Base-by-base conservation (phyloP, 1,139 yeast genomes). In the Blastobotrys elegans region DNA sequence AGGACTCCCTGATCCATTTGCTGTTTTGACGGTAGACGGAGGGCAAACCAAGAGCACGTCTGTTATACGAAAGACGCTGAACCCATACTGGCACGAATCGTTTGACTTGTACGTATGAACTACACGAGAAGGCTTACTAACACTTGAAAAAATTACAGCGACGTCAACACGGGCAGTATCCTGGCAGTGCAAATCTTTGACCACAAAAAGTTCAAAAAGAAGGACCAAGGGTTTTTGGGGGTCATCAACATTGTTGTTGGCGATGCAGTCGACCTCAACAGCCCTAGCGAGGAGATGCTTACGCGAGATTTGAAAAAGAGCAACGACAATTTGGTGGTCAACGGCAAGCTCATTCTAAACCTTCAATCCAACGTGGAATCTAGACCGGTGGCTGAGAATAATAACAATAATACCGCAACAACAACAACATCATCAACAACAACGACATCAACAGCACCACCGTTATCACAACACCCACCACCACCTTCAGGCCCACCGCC, bases 141-240 rank as follows among this genome's bases (percentile, higher is more conserved):
- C n/a, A n/a, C n/a, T n/a, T n/a, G n/a, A n/a, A n/a, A n/a, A n/a
- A n/a, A n/a, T n/a, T n/a, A n/a, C 27, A 42, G 40, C 64, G 81
- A 79, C 56, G 94, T 92, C 26, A 76, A 76, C 55, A 96, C 89
- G 60, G 85, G 86, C 58, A 84, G 95, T 17, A 87, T 90, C 40
- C 73, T 92, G 50, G 96, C 94, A 7, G 82, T 92, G 54, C 98
- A 92, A 67, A 94, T 92, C 14, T 92, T 94, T 68, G 98, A 92
- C 66, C 97, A 90, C 67, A 90, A 89, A 65, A 92, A 92, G 69
- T 92, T 92, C 72, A 92, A 92, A 66, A 89, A 89, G 82, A 90
- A 89, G 76, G 98, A 92, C 65, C 98, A 92, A 68, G 98, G 98
- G n/a, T 92, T 92, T 59, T 73, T 92, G 46, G 99, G 99, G 50